Conservation (phyloP, 2,329 filamentous ascomycete genomes). For the Aureobasidium lini region DNA sequence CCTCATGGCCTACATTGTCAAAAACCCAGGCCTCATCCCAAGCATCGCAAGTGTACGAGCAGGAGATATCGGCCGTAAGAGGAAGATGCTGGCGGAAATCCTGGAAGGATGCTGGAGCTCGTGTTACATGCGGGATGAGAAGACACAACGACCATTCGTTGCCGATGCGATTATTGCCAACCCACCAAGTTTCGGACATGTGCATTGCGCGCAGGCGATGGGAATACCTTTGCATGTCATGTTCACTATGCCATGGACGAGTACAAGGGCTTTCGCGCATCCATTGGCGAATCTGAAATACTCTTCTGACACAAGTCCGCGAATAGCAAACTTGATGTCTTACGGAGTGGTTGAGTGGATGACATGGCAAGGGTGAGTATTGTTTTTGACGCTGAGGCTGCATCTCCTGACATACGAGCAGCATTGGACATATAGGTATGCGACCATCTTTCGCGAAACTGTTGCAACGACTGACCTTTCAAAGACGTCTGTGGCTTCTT, state of each 20-base stretch:
- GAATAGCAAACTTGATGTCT: slow-evolving; percentile 74
- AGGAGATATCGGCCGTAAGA: slow-evolving; percentile 67
- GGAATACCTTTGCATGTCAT: slow-evolving; percentile 73
- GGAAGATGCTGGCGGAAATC: slow-evolving; percentile 69
- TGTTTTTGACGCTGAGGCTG: too few relatives aligned
- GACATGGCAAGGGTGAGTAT: slow-evolving; percentile 67
- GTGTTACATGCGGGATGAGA: slow-evolving; percentile 36
- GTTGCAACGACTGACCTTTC: neutral
- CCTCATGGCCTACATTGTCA: slow-evolving; percentile 75
- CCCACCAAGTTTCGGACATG: slow-evolving; percentile 67
- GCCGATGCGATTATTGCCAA: slow-evolving; percentile 77
- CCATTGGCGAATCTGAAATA: slow-evolving; percentile 67
- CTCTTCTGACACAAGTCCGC: slow-evolving; percentile 64
- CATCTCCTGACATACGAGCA: too few relatives aligned
- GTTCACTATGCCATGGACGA: slow-evolving; percentile 70
- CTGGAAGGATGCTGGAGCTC: slow-evolving; percentile 79
- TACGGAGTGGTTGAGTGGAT: slow-evolving; percentile 85
- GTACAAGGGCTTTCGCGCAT: slow-evolving; percentile 44
- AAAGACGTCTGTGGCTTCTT: slow-evolving; percentile 37
- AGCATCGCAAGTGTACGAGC: slow-evolving; percentile 67
- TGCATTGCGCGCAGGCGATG: slow-evolving; percentile 68
- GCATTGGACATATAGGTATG: slow-evolving; percentile 43
- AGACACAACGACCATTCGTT: slow-evolving; percentile 54
- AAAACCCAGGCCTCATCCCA: slow-evolving; percentile 79
- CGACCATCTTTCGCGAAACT: neutral